Evolutionary conservation across 768 basidiomycete genomes (phyloP).

Genomic region (Astraeus odoratus): DNA sequence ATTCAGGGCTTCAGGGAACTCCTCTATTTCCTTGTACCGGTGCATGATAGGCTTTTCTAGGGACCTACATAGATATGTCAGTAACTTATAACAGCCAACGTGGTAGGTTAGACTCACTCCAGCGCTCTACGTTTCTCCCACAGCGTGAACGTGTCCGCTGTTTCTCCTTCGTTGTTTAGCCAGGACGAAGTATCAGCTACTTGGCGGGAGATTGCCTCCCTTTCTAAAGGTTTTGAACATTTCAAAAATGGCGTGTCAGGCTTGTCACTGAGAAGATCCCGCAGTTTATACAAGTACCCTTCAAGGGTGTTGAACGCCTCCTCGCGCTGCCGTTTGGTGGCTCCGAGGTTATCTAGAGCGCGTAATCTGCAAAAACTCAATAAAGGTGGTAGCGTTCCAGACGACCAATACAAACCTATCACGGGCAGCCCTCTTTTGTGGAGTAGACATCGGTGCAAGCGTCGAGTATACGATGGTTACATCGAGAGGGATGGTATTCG

Average conservation of each 20-base stretch:
- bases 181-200: conserved; percentile 73
- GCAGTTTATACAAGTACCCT: conserved; percentile 85
- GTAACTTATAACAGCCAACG: neutral
- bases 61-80: conserved; percentile 35
- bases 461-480: conserved; percentile 54
- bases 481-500: conserved; percentile 60
- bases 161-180: conserved; percentile 80
- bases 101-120: conserved; percentile 54
- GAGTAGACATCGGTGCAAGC: conserved; percentile 67
- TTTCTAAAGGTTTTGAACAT: conserved; percentile 71
- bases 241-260: conserved; percentile 72
- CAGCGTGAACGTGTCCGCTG: conserved; percentile 70
- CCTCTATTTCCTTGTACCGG: conserved; percentile 85
- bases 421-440: conserved; percentile 68
- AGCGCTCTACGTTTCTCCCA: conserved; percentile 69
- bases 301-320: conserved; percentile 91
- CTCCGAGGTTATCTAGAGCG: conserved; percentile 71
- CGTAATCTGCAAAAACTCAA: conserved; percentile 49
- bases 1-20: conserved; percentile 77
- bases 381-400: neutral
- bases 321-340: conserved; percentile 68
- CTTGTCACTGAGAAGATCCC: conserved; percentile 70
- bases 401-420: conserved; percentile 47
- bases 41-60: conserved; percentile 78
- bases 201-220: conserved; percentile 55